Base-by-base conservation (phyloP, 805 yeast genomes). In the Ogataea philodendri region DNA sequence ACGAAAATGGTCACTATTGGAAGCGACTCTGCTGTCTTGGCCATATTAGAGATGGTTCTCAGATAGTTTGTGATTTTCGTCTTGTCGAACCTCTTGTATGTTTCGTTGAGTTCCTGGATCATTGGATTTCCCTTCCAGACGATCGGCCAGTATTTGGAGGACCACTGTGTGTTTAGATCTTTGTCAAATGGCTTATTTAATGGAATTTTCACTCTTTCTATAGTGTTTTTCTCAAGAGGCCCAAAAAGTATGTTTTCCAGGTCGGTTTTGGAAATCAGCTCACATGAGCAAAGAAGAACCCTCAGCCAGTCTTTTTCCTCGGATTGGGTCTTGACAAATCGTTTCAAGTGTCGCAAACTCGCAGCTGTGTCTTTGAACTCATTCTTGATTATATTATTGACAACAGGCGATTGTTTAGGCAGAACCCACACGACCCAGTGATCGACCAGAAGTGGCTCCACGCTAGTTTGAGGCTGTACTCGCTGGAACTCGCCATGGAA, bases 121-220 rank as follows among this genome's bases (percentile, higher is more conserved):
- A 78, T 69, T 0, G 95, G 94, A 52, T 89, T 87, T 0, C 97
- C 97, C 48, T 88, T 80, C 97, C 97, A 93, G 24, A 86, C 70
- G 35, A 86, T 62, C 0, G 97, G 97, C 98, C 97, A 90, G 46
- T 71, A 74, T 11, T 63, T 46, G 4, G 58, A 37, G 2, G 88
- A 72, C 96, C 96, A 89, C 26, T 66, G 63, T 1, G 59, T 40
- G 15, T 82, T 72, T 10, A 76, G 57, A n/a, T 81, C 87, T 46
- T 81, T 84, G 3, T 86, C 77, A 5, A 72, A 66, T 0, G 97
- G 95, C n/a, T 74, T 70, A 37, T 67, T 67, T 16, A 51, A 51
- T 0, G 97, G 93, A 1, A 85, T 74, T 4, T 59, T 39, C 2
- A 53, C 41, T 16, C 45, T 25, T 7, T 41, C 50, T 5, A 60